These are phyloP conservation scores for Beauveria brongniartii DNA, from an alignment of 2,329 filamentous ascomycete species.

Conservation along the genomic window DNA sequence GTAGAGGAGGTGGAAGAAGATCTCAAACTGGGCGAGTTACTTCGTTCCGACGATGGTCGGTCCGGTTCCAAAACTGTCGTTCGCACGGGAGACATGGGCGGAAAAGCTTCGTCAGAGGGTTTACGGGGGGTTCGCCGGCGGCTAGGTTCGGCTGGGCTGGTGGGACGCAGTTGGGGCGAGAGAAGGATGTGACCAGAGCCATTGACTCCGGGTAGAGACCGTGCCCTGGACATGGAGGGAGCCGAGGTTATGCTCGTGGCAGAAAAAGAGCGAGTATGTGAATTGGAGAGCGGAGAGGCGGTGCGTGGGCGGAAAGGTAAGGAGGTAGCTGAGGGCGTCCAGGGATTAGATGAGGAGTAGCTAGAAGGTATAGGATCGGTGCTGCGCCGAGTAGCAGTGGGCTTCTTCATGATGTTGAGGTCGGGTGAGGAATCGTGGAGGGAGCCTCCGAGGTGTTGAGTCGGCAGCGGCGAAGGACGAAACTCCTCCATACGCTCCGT, in stretches of 20 bases:
- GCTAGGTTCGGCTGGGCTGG: constrained; percentile 48
- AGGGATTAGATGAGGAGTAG: constrained; percentile 43
- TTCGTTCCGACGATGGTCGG: constrained; percentile 40
- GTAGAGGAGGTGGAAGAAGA: constrained; percentile 20
- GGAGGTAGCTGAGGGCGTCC: constrained; percentile 34
- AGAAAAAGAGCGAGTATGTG: constrained; percentile 51
- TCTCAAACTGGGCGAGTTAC: constrained; percentile 41
- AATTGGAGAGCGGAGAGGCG: constrained; percentile 50
- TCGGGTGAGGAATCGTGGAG: constrained; percentile 31
- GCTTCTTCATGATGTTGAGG: constrained; percentile 40
- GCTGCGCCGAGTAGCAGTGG: constrained; percentile 46
- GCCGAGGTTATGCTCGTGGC: constrained; percentile 39
- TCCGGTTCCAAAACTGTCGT: constrained; percentile 49
- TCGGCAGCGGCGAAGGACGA: constrained; percentile 47
- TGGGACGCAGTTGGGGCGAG: constrained; percentile 43
- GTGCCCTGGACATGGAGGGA: constrained; percentile 52
- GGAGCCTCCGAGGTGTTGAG: constrained; percentile 39
- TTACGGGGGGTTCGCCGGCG: constrained; percentile 46
- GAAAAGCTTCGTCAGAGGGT: constrained; percentile 52
- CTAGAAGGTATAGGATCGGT: constrained; percentile 52
- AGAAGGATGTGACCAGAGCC: constrained; percentile 50
- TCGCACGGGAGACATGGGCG: constrained; percentile 44
- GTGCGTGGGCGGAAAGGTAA: constrained; percentile 55
- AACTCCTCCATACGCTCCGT: constrained; percentile 62
- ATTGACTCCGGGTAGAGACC: constrained; percentile 56